Conservation (phyloP, 2,329 filamentous ascomycete genomes). For the Botrytis porri region DNA sequence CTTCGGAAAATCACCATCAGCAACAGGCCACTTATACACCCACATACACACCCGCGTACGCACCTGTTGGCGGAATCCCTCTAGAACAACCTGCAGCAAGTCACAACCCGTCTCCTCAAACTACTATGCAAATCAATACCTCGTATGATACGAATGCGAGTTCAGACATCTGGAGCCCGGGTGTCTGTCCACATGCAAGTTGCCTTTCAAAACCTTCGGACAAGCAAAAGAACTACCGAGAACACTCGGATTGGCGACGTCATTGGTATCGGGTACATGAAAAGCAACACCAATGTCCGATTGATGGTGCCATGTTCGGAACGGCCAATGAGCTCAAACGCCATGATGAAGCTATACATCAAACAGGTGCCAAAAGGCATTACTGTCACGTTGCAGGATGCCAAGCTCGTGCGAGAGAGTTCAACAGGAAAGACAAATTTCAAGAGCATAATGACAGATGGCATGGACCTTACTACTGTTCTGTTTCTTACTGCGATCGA, state of each 20-base stretch:
- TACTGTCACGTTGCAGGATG: not conserved
- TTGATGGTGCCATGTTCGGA: not conserved
- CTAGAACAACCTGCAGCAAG: not conserved
- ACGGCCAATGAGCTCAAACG: not conserved
- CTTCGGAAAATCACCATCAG: not conserved
- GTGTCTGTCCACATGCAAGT: not conserved
- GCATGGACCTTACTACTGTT: not conserved
- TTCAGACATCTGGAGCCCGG: not conserved
- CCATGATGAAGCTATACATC: not conserved
- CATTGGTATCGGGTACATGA: not conserved
- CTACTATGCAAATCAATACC: not conserved
- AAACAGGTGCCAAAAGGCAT: not conserved
- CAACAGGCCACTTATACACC: not conserved
- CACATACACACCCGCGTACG: not conserved
- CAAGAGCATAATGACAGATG: not conserved
- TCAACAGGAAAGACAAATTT: not conserved
- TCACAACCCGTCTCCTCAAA: rapidly evolving
- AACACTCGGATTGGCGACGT: not conserved
- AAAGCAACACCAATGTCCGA: not conserved
- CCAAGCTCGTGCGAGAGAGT: not conserved
- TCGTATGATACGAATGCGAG: not conserved
- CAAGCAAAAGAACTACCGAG: not conserved
- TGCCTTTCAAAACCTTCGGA: not conserved
- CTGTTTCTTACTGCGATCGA: not conserved
- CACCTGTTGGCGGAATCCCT: not conserved